phyloP scores from a whole-genome alignment of 768 basidiomycete genomes.

The Cyclocybe aegerita region DNA sequence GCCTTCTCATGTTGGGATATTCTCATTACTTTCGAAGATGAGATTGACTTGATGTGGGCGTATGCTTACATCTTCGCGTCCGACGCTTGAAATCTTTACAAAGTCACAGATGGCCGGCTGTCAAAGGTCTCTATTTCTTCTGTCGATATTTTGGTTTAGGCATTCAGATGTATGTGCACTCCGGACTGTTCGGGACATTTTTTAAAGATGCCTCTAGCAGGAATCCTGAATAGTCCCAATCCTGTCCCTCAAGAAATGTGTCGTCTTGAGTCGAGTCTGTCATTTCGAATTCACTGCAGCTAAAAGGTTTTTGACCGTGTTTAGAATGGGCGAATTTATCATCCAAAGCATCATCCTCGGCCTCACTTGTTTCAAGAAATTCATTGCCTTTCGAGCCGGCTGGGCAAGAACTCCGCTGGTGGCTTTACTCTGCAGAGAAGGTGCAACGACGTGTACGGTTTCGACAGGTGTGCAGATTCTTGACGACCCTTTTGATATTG shows the following conservation, averaged over 20 bases:
- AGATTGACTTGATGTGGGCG: slow-evolving; percentile 15
- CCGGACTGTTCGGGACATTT: neutral
- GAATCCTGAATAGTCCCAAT: slow-evolving; percentile 6
- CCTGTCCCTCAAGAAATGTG: slow-evolving; percentile 10
- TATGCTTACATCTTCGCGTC: neutral
- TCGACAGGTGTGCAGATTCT: slow-evolving; percentile 7
- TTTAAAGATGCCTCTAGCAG: slow-evolving; percentile 5
- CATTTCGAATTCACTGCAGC: neutral
- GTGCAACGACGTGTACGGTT: slow-evolving; percentile 9
- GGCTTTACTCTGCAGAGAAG: slow-evolving; percentile 12
- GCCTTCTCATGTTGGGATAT: slow-evolving; percentile 13
- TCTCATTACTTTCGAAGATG: slow-evolving; percentile 14
- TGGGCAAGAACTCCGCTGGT: slow-evolving; percentile 16
- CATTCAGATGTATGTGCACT: slow-evolving; percentile 12
- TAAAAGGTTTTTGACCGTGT: neutral
- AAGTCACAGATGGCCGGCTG: slow-evolving; percentile 1
- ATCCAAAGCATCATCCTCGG: slow-evolving; percentile 14
- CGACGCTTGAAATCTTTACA: neutral
- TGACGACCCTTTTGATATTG: neutral
- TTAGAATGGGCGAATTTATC: slow-evolving; percentile 12
- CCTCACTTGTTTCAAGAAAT: slow-evolving; percentile 16
- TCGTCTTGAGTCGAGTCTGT: slow-evolving; percentile 3
- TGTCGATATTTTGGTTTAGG: slow-evolving; percentile 17
- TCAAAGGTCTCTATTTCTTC: slow-evolving; percentile 19
- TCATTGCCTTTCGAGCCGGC: slow-evolving; percentile 11